phyloP scores from a whole-genome alignment of 768 basidiomycete species.

The Leccinellum albellum region DNA sequence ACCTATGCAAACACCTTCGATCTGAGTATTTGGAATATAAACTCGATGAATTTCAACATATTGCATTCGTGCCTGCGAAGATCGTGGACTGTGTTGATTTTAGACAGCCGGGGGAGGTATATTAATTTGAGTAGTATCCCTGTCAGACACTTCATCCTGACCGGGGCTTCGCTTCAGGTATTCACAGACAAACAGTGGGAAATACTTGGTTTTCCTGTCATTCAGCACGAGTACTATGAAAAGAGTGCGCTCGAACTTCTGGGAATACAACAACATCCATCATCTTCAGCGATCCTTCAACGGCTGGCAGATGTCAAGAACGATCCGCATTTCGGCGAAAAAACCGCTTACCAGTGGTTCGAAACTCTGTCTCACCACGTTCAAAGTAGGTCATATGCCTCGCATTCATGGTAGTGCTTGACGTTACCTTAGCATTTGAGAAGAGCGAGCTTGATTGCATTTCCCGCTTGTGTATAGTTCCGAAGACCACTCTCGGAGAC shows the following conservation, averaged over 20 bases:
- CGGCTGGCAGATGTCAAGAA: conserved; percentile 38
- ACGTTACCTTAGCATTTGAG: conserved; percentile 46
- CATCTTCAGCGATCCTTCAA: conserved; percentile 50
- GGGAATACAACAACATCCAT: conserved; percentile 43
- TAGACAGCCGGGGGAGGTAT: no score
- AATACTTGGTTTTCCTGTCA: no score
- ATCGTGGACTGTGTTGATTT: no score
- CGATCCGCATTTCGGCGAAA: conserved; percentile 49
- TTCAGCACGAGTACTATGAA: no score
- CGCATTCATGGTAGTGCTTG: conserved; percentile 41
- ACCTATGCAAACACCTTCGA: conserved; percentile 56
- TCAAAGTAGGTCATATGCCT: conserved; percentile 38
- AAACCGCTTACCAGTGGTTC: conserved; percentile 61
- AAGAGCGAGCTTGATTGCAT: conserved; percentile 50
- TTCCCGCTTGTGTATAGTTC: conserved; percentile 60
- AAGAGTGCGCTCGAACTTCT: no score
- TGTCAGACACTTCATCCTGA: no score
- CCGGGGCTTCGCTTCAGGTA: no score
- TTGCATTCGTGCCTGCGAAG: no score
- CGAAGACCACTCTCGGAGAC: conserved; percentile 35
- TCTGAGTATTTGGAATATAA: conserved; percentile 35
- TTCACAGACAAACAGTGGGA: no score
- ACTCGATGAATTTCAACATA: conserved; percentile 45
- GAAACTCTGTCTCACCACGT: conserved; percentile 56
- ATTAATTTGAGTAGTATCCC: no score